Conservation (phyloP, 1,284 basidiomycete genomes). For the Ceratobasidium sp. region DNA sequence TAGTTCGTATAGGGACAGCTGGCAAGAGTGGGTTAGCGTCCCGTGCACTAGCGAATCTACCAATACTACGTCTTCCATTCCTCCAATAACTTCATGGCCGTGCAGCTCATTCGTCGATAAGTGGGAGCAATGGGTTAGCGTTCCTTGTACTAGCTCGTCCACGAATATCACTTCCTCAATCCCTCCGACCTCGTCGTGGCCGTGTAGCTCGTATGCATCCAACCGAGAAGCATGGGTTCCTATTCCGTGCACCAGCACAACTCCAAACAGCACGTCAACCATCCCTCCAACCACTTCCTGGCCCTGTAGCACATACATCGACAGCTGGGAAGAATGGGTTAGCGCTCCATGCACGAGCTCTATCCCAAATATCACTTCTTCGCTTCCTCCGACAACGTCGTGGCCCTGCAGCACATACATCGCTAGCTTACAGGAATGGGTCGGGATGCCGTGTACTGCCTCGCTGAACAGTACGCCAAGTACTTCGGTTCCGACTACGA, state of each 20-base stretch:
- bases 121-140: background rate
- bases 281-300: background rate
- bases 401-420: conserved; percentile 32
- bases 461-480: background rate
- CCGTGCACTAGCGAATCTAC: conserved; percentile 3
- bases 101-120: conserved; percentile 7
- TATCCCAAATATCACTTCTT: background rate
- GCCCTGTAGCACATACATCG: background rate
- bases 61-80: background rate
- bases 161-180: background rate
- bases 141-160: background rate
- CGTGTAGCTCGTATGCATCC: conserved; percentile 17
- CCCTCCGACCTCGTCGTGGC: conserved; percentile 3
- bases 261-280: background rate
- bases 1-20: background rate
- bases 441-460: conserved; percentile 7
- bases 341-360: background rate
- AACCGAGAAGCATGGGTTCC: background rate
- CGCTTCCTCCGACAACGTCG: background rate
- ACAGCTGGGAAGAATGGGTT: background rate
- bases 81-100: conserved; percentile 3
- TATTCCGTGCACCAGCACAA: background rate
- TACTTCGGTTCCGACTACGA: background rate
- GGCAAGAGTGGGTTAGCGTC: background rate
- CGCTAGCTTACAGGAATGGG: background rate